These are phyloP conservation scores for Climacium dendroides DNA, from an alignment of 225 moss, liverwort and hornwort genomes.

Conservation along the genomic window DNA sequence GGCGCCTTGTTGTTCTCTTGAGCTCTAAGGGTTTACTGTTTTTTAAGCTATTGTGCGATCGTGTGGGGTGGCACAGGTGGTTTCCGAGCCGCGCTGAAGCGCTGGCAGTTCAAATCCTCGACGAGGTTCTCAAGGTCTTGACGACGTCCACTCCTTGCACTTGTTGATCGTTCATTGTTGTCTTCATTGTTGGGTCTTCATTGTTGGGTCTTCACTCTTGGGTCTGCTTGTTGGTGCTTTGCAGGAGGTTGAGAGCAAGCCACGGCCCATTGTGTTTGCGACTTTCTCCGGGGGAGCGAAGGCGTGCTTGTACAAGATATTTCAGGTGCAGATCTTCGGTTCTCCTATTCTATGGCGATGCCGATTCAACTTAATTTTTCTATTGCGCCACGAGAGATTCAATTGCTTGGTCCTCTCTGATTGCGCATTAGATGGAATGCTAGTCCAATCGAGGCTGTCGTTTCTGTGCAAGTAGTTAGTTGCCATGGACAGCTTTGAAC, in stretches of 20 bases:
- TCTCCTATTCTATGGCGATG: not conserved
- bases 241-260: conserved; percentile 60
- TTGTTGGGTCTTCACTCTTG: not conserved
- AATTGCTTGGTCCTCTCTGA: not conserved
- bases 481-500: not conserved
- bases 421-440: not conserved
- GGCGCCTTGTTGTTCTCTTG: not conserved
- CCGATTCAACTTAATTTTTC: not conserved
- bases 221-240: not conserved
- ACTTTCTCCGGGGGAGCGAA: conserved; percentile 87
- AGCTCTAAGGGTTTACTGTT: not conserved
- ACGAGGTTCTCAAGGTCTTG: conserved; percentile 55
- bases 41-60: not conserved
- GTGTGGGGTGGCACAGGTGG: conserved; percentile 40
- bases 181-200: not conserved
- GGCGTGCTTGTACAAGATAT: conserved; percentile 60
- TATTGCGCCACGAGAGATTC: not conserved
- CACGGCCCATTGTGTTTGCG: conserved; percentile 74
- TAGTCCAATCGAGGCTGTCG: not conserved
- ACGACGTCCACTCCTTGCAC: not conserved
- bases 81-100: conserved; percentile 35
- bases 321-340: conserved; percentile 27
- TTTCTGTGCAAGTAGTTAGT: not conserved
- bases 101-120: conserved; percentile 54
- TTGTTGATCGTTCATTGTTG: not conserved